Evolutionary conservation across 2,329 filamentous ascomycete genomes (phyloP).

Genomic region (Sordariomycetes sp.): DNA sequence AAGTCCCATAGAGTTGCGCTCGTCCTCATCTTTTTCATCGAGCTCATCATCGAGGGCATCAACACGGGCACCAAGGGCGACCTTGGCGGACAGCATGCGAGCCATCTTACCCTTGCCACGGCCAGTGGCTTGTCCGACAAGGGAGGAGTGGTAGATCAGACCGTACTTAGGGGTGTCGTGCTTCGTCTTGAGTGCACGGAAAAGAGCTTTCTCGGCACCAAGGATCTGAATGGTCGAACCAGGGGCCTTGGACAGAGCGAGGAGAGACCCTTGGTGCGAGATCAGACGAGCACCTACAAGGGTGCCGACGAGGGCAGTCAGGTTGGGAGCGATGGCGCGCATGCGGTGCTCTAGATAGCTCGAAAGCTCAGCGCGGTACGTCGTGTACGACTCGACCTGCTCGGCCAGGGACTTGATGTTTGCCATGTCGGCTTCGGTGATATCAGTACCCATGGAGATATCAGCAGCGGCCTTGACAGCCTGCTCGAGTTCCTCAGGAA

Average conservation of each 20-base stretch:
- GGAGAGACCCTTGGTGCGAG: conserved; percentile 85
- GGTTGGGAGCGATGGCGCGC: conserved; percentile 92
- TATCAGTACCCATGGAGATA: conserved; percentile 97
- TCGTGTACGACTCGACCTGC: conserved; percentile 85
- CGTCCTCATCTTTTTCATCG: conserved; percentile 61
- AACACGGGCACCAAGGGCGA: conserved; percentile 84
- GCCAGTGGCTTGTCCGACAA: conserved; percentile 93
- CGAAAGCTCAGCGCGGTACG: conserved; percentile 81
- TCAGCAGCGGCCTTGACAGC: conserved; percentile 92
- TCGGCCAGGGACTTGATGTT: conserved; percentile 89
- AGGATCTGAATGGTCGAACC: conserved; percentile 96
- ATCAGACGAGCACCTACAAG: conserved; percentile 92
- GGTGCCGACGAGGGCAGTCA: conserved; percentile 87
- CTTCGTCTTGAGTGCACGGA: conserved; percentile 97
- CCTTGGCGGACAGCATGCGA: conserved; percentile 89
- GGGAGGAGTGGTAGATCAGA: conserved; percentile 82
- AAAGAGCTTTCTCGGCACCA: conserved; percentile 96
- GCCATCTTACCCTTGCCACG: conserved; percentile 99
- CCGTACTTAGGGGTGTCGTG: conserved; percentile 98
- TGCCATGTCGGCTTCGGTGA: conserved; percentile 82
- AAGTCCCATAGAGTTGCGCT: conserved; percentile 73
- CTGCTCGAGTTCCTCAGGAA: conserved; percentile 89
- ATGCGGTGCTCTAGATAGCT: conserved; percentile 88
- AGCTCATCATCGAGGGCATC: conserved; percentile 60
- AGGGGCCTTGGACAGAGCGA: conserved; percentile 90